phyloP scores from a whole-genome alignment of 2,329 filamentous ascomycete genomes.

The Pseudonectria foliicola region DNA sequence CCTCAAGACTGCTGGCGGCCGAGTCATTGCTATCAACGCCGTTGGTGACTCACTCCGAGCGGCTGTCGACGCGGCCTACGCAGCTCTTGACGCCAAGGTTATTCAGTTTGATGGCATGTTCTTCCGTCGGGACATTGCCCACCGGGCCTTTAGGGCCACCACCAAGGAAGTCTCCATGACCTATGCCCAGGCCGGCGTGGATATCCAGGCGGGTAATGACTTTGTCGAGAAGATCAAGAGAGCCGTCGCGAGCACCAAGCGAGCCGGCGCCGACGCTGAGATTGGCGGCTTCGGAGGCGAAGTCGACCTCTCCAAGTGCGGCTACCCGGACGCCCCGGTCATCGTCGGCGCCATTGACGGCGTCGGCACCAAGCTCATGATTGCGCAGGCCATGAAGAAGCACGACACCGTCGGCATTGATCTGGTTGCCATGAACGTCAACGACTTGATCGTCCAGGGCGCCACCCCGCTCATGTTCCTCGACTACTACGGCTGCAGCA shows the following conservation, averaged over 20 bases:
- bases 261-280: constrained; percentile 82
- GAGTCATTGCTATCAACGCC: constrained; percentile 89
- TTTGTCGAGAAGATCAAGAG: constrained; percentile 89
- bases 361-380: constrained; percentile 93
- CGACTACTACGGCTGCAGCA: constrained; percentile 94
- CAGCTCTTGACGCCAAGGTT: constrained; percentile 57
- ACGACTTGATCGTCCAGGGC: constrained; percentile 92
- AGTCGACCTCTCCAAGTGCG: constrained; percentile 55
- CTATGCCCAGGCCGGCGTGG: constrained; percentile 88
- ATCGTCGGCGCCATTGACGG: constrained; percentile 94
- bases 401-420: constrained; percentile 96
- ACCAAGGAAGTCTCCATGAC: constrained; percentile 56
- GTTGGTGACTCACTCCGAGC: constrained; percentile 64
- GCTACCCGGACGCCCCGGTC: constrained; percentile 67
- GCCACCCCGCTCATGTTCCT: constrained; percentile 94
- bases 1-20: constrained; percentile 73
- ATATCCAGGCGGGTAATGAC: constrained; percentile 87
- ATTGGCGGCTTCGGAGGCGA: constrained; percentile 91
- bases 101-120: constrained; percentile 88
- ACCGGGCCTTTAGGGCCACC: constrained; percentile 55
- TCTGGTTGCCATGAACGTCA: constrained; percentile 98
- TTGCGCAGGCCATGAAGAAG: constrained; percentile 82
- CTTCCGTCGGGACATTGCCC: constrained; percentile 86
- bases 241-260: constrained; percentile 75
- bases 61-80: constrained; percentile 83